A percentile compares a stretch with the other conserved stretches of the same genome.
Evolutionary conservation across 2,329 filamentous ascomycete genomes (phyloP).

Genomic region (Chaetoscypha palmicola): DNA sequence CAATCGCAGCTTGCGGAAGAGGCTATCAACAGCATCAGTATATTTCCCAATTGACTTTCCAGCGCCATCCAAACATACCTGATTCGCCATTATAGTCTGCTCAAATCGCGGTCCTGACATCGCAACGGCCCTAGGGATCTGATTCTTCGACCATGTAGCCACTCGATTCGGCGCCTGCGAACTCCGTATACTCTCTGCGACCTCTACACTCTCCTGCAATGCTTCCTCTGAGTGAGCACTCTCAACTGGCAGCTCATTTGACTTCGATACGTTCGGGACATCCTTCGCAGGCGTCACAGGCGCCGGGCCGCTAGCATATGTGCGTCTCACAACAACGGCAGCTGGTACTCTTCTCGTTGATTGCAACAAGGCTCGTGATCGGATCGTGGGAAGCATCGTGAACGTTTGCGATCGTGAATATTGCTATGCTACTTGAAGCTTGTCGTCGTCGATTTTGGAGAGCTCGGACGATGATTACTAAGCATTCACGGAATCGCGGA

Average conservation of each 20-base stretch:
- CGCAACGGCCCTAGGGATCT: conserved; percentile 70
- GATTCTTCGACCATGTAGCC: conserved; percentile 76
- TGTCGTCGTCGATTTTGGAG: conserved; percentile 9
- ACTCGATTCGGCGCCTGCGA: conserved; percentile 80
- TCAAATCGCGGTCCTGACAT: conserved; percentile 96
- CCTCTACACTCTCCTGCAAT: conserved; percentile 47
- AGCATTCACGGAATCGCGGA: neutral
- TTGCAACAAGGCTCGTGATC: conserved; percentile 34
- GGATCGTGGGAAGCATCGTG: conserved; percentile 39
- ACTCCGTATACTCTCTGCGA: conserved; percentile 27
- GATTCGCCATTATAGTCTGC: conserved; percentile 86
- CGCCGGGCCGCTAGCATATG: too few species aligned
- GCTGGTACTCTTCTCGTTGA: conserved; percentile 31
- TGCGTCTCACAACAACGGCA: too few species aligned
- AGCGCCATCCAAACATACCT: conserved; percentile 53
- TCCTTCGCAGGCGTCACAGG: conserved; percentile 38
- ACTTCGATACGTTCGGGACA: conserved; percentile 50
- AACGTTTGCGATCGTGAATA: too few species aligned
- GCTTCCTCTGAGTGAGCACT: conserved; percentile 43
- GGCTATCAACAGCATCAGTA: conserved; percentile 51
- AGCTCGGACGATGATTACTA: conserved; percentile 2
- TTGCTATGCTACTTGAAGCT: too few species aligned
- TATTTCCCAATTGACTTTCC: neutral
- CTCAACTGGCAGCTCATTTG: conserved; percentile 49
- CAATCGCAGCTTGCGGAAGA: conserved; percentile 81